Conservation (phyloP, 495 filamentous ascomycete genomes). For the Aspergillus ellipticus region DNA sequence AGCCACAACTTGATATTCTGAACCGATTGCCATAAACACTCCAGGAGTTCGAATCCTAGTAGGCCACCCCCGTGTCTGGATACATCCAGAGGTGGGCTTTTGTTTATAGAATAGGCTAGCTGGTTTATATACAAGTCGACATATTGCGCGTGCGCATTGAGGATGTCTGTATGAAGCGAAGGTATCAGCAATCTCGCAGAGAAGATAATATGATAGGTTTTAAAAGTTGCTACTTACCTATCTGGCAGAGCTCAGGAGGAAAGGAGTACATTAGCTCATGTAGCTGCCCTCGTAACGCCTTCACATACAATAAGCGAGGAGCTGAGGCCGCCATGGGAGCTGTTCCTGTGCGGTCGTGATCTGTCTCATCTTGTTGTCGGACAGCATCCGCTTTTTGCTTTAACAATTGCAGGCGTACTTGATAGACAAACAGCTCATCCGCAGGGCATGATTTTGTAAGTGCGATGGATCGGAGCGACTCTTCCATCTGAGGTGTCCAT, state of each 20-base stretch:
- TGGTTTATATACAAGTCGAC: slow-evolving; percentile 38
- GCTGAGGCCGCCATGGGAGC: slow-evolving; percentile 6
- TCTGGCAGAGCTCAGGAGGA: slow-evolving; percentile 9
- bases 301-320: slow-evolving; percentile 24
- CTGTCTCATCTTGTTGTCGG: slow-evolving; percentile 23
- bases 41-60: slow-evolving; percentile 30
- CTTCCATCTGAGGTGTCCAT: slow-evolving; percentile 30
- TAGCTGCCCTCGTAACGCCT: slow-evolving; percentile 22
- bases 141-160: slow-evolving; percentile 30
- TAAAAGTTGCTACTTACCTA: slow-evolving; percentile 16
- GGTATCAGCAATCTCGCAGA: slow-evolving; percentile 1
- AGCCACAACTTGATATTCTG: slow-evolving; percentile 33
- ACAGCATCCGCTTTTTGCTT: slow-evolving; percentile 22
- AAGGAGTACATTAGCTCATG: slow-evolving; percentile 20
- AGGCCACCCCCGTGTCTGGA: slow-evolving; percentile 10
- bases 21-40: slow-evolving; percentile 33
- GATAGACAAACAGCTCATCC: slow-evolving; percentile 23
- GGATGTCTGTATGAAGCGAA: slow-evolving; percentile 18
- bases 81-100: slow-evolving; percentile 12
- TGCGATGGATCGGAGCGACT: slow-evolving; percentile 20
- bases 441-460: slow-evolving; percentile 14
- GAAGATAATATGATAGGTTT: not conserved
- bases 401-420: slow-evolving; percentile 27
- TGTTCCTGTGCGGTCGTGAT: slow-evolving; percentile 9
- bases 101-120: slow-evolving; percentile 21